These are phyloP conservation scores for Hordeum pubiflorum DNA, from an alignment of 202 grass and related monocot species.

Conservation along the genomic window DNA sequence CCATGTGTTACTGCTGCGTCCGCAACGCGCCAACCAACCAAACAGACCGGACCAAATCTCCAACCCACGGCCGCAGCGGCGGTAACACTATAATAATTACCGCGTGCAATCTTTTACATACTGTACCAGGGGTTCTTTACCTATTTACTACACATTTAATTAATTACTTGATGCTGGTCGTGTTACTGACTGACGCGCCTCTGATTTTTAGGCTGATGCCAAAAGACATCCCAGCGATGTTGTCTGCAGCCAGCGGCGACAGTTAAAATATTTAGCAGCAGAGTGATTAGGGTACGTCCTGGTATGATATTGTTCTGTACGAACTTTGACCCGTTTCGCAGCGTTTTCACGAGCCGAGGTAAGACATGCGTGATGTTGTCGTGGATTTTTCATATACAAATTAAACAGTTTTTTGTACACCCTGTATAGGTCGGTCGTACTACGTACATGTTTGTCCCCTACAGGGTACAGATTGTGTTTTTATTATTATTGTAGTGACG, in stretches of 20 bases:
- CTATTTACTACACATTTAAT: too few relatives aligned
- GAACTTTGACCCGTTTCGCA: neutral
- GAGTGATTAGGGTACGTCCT: neutral
- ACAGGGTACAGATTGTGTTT: too few relatives aligned
- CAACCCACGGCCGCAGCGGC: neutral
- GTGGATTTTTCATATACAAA: neutral
- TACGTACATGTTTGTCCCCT: too few relatives aligned
- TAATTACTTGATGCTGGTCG: too few relatives aligned
- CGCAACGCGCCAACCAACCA: neutral
- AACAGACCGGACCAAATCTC: neutral
- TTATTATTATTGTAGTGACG: too few relatives aligned
- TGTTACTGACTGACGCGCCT: neutral
- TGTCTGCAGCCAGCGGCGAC: neutral
- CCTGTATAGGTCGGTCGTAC: too few relatives aligned
- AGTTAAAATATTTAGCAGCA: neutral
- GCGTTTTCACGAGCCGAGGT: neutral
- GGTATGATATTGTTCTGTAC: neutral
- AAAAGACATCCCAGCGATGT: conserved; percentile 17
- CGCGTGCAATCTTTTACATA: neutral
- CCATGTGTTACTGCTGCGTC: neutral
- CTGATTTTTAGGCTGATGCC: neutral
- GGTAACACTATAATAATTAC: conserved; percentile 3
- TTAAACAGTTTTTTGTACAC: too few relatives aligned
- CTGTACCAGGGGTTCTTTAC: too few relatives aligned
- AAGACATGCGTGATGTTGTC: neutral